Evolutionary conservation across 768 basidiomycete genomes (phyloP).

Genomic region (Infundibulicybe gibba): DNA sequence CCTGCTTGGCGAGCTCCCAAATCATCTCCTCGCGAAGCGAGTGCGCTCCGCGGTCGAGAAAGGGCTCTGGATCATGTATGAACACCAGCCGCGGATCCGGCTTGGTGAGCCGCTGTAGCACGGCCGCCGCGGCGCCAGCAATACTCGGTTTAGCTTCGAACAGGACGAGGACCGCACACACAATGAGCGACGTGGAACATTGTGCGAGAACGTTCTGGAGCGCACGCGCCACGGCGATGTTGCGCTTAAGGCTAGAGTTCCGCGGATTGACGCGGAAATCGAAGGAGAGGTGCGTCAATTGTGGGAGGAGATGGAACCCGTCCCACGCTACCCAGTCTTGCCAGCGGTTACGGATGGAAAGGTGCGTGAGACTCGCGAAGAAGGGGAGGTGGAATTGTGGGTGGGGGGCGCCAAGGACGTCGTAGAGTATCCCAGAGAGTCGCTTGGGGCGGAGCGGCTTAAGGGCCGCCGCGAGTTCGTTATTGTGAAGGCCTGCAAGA

Average conservation of each 20-base stretch:
- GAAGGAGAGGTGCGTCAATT: constrained; percentile 33
- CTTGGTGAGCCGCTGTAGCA: constrained; percentile 9
- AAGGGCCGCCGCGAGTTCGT: constrained; percentile 14
- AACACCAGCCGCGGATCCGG: constrained; percentile 34
- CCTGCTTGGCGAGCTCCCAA: constrained; percentile 29
- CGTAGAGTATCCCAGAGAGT: constrained; percentile 27
- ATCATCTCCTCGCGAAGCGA: constrained; percentile 24
- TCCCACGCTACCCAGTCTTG: constrained; percentile 38
- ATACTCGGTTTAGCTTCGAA: constrained; percentile 20
- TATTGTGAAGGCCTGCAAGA: constrained; percentile 6
- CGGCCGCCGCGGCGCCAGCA: constrained; percentile 9
- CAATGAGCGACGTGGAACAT: constrained; percentile 16
- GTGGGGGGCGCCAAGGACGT: constrained; percentile 15
- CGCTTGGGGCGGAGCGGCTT: constrained; percentile 23
- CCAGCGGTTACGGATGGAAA: constrained; percentile 37
- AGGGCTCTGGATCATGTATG: constrained; percentile 32
- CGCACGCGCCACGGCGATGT: constrained; percentile 16
- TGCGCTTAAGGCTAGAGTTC: constrained; percentile 12
- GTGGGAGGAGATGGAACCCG: constrained; percentile 21
- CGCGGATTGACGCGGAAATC: constrained; percentile 29
- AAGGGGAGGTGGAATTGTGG: constrained; percentile 23
- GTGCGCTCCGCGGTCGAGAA: constrained; percentile 33
- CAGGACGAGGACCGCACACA: constrained; percentile 29
- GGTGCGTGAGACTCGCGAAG: constrained; percentile 32
- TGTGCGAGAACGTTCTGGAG: constrained; percentile 17